A percentile compares a stretch with the other conserved stretches of the same genome.
Evolutionary conservation across 2,329 filamentous ascomycete genomes (phyloP).

Genomic region (Alternaria ventricosa): DNA sequence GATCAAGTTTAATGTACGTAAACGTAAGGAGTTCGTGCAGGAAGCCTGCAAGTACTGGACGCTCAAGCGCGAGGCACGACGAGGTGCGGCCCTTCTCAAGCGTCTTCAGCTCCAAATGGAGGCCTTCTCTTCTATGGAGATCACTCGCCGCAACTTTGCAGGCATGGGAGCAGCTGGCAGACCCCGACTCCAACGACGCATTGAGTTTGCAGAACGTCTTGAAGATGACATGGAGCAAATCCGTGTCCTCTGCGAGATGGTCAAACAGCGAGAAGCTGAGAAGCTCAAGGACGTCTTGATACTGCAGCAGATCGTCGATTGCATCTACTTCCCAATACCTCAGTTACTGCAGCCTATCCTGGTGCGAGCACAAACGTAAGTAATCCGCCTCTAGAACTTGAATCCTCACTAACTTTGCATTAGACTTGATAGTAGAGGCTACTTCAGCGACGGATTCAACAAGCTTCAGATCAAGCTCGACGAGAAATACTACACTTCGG

Average conservation of each 20-base stretch:
- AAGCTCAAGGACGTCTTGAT: conserved; percentile 80
- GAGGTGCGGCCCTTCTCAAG: conserved; percentile 90
- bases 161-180: conserved; percentile 88
- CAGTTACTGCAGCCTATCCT: conserved; percentile 78
- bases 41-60: conserved; percentile 99
- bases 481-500: conserved; percentile 65
- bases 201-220: conserved; percentile 83
- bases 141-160: conserved; percentile 93
- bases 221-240: conserved; percentile 80
- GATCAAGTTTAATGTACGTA: conserved; percentile 80
- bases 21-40: conserved; percentile 89
- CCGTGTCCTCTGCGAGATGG: conserved; percentile 69
- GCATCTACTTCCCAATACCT: conserved; percentile 88
- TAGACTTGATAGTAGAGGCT: conserved; percentile 57
- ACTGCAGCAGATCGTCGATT: conserved; percentile 81
- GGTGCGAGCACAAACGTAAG: conserved; percentile 82
- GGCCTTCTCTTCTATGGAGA: conserved; percentile 95
- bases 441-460: conserved; percentile 62
- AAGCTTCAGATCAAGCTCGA: conserved; percentile 61
- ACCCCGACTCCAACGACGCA: conserved; percentile 77
- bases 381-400: conserved; percentile 43
- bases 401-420: neutral
- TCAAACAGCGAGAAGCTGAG: conserved; percentile 76
- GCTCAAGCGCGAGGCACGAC: conserved; percentile 87
- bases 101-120: conserved; percentile 93